phyloP scores from a whole-genome alignment of 495 filamentous ascomycete species.

The Rostrohypoxylon terebratum region DNA sequence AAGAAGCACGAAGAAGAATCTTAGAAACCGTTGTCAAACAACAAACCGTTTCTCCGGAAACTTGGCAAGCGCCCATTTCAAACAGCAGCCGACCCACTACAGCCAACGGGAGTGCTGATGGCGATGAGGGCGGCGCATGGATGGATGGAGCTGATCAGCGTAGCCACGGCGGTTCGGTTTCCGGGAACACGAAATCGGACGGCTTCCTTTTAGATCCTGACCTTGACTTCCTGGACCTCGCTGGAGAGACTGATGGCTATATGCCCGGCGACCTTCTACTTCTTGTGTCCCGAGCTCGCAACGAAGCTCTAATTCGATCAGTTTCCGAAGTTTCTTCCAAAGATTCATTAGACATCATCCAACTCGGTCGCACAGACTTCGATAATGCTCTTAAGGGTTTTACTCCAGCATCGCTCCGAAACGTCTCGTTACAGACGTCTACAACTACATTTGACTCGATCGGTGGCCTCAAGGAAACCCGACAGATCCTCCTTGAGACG shows the following conservation, averaged over 20 bases:
- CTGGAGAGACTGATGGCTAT: slow-evolving; percentile 94
- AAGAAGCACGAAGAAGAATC: slow-evolving; percentile 85
- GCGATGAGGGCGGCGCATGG: slow-evolving; percentile 71
- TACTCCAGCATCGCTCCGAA: slow-evolving; percentile 91
- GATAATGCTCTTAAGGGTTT: slow-evolving; percentile 87
- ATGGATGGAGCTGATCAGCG: slow-evolving; percentile 68
- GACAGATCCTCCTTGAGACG: slow-evolving; percentile 89
- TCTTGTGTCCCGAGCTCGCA: slow-evolving; percentile 86
- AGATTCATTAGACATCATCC: slow-evolving; percentile 58
- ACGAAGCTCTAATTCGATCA: slow-evolving; percentile 87
- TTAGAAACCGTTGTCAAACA: slow-evolving; percentile 75
- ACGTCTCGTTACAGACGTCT: slow-evolving; percentile 90
- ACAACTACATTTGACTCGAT: slow-evolving; percentile 91
- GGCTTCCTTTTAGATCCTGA: slow-evolving; percentile 75
- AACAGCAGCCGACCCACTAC: slow-evolving; percentile 64
- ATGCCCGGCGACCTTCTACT: slow-evolving; percentile 95
- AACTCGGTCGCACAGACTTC: slow-evolving; percentile 79
- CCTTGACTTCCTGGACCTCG: slow-evolving; percentile 93
- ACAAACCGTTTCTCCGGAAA: slow-evolving; percentile 58
- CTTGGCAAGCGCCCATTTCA: slow-evolving; percentile 53
- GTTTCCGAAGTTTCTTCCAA: slow-evolving; percentile 57
- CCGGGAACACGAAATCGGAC: slow-evolving; percentile 55
- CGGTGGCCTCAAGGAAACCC: slow-evolving; percentile 85
- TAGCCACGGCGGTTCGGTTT: slow-evolving; percentile 24
- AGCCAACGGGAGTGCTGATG: slow-evolving; percentile 60